phyloP scores from a whole-genome alignment of 176 grass and related monocot genomes.

The Rhynchospora pubera region DNA sequence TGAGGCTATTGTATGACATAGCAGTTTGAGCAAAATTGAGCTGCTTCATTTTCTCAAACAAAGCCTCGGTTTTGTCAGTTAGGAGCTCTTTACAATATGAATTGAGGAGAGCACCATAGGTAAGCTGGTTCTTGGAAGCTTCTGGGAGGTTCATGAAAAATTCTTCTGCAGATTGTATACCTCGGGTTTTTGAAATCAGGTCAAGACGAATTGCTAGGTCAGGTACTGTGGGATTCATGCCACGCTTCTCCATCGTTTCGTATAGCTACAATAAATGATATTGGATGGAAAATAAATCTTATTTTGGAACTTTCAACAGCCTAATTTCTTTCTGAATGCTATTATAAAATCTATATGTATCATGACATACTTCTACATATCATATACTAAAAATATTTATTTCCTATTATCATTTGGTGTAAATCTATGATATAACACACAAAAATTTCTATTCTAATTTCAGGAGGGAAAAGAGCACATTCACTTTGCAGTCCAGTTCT shows the following conservation, averaged over 20 bases:
- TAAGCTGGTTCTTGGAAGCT: conserved; percentile 77
- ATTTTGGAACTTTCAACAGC: background rate
- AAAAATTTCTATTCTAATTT: background rate
- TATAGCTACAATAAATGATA: conserved; percentile 32
- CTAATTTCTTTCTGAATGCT: background rate
- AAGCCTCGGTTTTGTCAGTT: conserved; percentile 54
- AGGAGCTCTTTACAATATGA: conserved; percentile 82
- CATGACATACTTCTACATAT: background rate
- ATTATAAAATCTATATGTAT: background rate
- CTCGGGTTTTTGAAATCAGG: conserved; percentile 70
- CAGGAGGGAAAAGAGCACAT: no score
- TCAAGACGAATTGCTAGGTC: conserved; percentile 84
- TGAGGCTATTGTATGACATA: conserved; percentile 89
- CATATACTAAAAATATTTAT: background rate
- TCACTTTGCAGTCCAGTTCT: no score
- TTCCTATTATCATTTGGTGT: background rate
- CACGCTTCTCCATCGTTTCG: conserved; percentile 74
- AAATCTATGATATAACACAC: background rate
- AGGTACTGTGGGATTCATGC: conserved; percentile 78
- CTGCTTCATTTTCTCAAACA: conserved; percentile 88
- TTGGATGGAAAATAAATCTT: background rate
- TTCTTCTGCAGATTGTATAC: conserved; percentile 78
- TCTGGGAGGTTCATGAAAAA: conserved; percentile 92
- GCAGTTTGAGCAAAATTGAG: conserved; percentile 71
- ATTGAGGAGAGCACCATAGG: conserved; percentile 85